phyloP scores from a whole-genome alignment of 768 basidiomycete species.

The Pleurotus giganteus region DNA sequence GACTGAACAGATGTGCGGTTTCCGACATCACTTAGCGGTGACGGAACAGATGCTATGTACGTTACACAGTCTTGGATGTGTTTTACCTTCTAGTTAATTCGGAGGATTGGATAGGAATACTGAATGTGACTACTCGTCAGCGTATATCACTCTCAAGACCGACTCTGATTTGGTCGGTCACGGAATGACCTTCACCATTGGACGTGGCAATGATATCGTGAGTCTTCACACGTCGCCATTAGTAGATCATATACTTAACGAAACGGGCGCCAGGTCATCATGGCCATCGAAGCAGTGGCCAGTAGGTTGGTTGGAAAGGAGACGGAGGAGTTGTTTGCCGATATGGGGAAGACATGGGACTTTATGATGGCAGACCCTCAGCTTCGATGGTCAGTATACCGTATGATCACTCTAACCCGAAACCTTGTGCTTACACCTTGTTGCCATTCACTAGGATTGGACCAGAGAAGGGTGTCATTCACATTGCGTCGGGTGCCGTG shows the following conservation, averaged over 20 bases:
- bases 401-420: neutral
- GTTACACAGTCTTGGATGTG: constrained; percentile 9
- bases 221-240: constrained; percentile 11
- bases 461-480: constrained; percentile 94
- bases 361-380: constrained; percentile 87
- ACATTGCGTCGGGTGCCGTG: constrained; percentile 85
- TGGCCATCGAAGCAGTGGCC: constrained; percentile 77
- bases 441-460: constrained; percentile 63
- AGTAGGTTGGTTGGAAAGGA: constrained; percentile 81
- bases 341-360: constrained; percentile 93
- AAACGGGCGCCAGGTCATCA: constrained; percentile 59
- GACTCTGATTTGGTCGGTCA: constrained; percentile 79
- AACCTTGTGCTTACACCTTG: neutral
- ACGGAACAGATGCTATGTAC: constrained; percentile 93
- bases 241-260: neutral
- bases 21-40: constrained; percentile 87
- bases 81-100: too few species aligned
- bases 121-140: constrained; percentile 94
- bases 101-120: constrained; percentile 62
- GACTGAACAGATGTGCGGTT: constrained; percentile 74
- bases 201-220: constrained; percentile 93
- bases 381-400: constrained; percentile 69
- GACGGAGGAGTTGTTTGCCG: constrained; percentile 74
- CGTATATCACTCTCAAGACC: constrained; percentile 80
- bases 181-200: constrained; percentile 94